These are phyloP conservation scores for Clitopilus hobsonii DNA, from an alignment of 768 basidiomycete species.

Conservation along the genomic window DNA sequence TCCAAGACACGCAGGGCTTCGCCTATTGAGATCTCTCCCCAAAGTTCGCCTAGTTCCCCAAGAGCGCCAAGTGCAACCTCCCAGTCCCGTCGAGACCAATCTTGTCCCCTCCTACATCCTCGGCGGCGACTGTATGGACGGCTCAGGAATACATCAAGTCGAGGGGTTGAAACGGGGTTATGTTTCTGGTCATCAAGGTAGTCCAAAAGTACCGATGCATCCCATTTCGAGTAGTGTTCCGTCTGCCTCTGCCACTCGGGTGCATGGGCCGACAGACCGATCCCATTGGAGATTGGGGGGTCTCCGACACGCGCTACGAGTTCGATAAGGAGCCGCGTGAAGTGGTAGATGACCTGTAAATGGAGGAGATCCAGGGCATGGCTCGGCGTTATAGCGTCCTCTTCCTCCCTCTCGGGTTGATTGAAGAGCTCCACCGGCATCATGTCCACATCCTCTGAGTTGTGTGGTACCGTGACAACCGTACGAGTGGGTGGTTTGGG, in stretches of 20 bases:
- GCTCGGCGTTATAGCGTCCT: slow-evolving; percentile 41
- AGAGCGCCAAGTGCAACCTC: slow-evolving; percentile 44
- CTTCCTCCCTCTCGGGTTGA: slow-evolving; percentile 60
- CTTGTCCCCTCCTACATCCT: slow-evolving; percentile 64
- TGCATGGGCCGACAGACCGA: slow-evolving; percentile 49
- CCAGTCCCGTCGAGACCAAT: slow-evolving; percentile 74
- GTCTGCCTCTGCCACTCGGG: slow-evolving; percentile 37
- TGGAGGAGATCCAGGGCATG: slow-evolving; percentile 67
- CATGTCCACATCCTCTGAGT: slow-evolving; percentile 24
- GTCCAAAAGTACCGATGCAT: slow-evolving; percentile 47
- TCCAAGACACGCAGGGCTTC: slow-evolving; percentile 46
- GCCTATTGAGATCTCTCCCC: slow-evolving; percentile 48
- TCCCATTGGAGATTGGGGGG: slow-evolving; percentile 26
- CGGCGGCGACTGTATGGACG: slow-evolving; percentile 34
- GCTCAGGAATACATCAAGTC: slow-evolving; percentile 48
- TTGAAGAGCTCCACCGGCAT: neutral
- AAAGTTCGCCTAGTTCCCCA: slow-evolving; percentile 40
- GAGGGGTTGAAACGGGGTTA: slow-evolving; percentile 31
- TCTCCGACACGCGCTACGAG: slow-evolving; percentile 54
- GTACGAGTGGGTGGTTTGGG: no score
- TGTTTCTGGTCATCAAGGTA: slow-evolving; percentile 44
- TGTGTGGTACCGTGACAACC: no score
- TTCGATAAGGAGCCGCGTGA: slow-evolving; percentile 53
- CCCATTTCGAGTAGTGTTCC: slow-evolving; percentile 47
- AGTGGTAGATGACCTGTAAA: slow-evolving; percentile 64